A percentile compares a stretch with the other conserved stretches of the same genome.
These are phyloP conservation scores for Theileria annulata DNA, from an alignment of 169 alveolate species.

Conservation along the genomic window DNA sequence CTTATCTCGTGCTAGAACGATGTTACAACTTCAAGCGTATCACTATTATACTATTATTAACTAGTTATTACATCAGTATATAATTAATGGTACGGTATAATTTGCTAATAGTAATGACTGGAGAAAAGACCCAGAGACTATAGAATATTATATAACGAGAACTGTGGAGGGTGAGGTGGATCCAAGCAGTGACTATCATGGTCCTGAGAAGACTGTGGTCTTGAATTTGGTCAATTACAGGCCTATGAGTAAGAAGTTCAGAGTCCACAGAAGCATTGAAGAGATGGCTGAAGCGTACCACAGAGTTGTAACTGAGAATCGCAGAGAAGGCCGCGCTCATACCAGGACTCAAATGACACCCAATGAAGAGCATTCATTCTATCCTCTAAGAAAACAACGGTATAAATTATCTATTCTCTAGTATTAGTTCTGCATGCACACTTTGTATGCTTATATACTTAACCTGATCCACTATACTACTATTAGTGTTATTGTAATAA, in stretches of 20 bases:
- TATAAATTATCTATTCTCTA: neutral
- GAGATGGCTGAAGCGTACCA: slow-evolving; percentile 82
- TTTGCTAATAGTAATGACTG: slow-evolving; percentile 12
- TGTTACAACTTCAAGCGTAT: slow-evolving; percentile 41
- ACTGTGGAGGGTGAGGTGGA: slow-evolving; percentile 20
- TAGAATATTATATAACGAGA: slow-evolving; percentile 46
- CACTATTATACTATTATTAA: neutral
- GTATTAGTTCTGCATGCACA: neutral
- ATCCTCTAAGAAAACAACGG: slow-evolving; percentile 63
- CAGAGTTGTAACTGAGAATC: slow-evolving; percentile 69
- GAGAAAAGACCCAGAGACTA: slow-evolving; percentile 56
- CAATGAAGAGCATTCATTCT: slow-evolving; percentile 62
- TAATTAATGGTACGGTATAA: neutral
- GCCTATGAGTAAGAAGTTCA: slow-evolving; percentile 46
- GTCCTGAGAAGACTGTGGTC: slow-evolving; percentile 58
- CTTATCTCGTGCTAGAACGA: slow-evolving; percentile 20
- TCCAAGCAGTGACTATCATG: slow-evolving; percentile 39
- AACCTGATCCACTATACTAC: neutral
- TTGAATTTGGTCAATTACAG: slow-evolving; percentile 41
- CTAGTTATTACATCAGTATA: neutral
- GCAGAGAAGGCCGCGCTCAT: slow-evolving; percentile 75
- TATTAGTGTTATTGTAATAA: neutral
- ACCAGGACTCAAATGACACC: slow-evolving; percentile 60
- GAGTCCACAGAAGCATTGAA: slow-evolving; percentile 61
- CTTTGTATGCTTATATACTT: neutral